Percentiles rank a stretch among this genome's conserved stretches.
phyloP scores from a whole-genome alignment of 2,329 filamentous ascomycete genomes.

The Ophiostoma tasmaniense region DNA sequence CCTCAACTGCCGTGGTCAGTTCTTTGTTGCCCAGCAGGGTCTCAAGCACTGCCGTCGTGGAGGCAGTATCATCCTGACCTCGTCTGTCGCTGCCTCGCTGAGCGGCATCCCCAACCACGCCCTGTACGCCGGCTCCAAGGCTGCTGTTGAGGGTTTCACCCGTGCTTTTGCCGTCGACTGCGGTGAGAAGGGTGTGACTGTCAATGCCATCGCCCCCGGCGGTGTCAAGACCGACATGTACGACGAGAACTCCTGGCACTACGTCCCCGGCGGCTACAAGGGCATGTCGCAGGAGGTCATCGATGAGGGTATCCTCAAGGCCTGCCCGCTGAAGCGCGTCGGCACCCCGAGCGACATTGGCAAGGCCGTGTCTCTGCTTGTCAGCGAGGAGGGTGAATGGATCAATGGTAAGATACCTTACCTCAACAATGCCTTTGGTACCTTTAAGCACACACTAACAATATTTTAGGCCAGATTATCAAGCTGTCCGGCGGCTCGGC shows the following conservation, averaged over 20 bases:
- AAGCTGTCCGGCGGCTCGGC: slow-evolving; percentile 32
- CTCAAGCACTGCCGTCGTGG: slow-evolving; percentile 62
- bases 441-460: background rate
- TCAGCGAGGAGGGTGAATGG: slow-evolving; percentile 53
- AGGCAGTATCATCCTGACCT: slow-evolving; percentile 65
- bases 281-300: slow-evolving; percentile 45
- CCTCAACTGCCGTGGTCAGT: slow-evolving; percentile 63
- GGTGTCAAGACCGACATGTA: slow-evolving; percentile 75
- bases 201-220: slow-evolving; percentile 64
- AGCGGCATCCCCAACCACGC: slow-evolving; percentile 61
- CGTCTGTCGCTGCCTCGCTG: slow-evolving; percentile 58
- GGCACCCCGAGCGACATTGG: slow-evolving; percentile 52
- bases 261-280: slow-evolving; percentile 48
- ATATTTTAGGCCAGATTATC: slow-evolving; percentile 30
- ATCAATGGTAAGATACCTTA: slow-evolving; percentile 48
- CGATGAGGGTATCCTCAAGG: slow-evolving; percentile 44
- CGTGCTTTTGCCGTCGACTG: slow-evolving; percentile 65
- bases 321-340: slow-evolving; percentile 52
- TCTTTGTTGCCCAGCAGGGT: slow-evolving; percentile 69
- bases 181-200: slow-evolving; percentile 57
- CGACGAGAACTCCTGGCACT: slow-evolving; percentile 59
- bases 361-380: slow-evolving; percentile 46
- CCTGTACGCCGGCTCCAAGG: slow-evolving; percentile 64
- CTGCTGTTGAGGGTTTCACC: slow-evolving; percentile 64
- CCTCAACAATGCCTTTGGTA: background rate